Evolutionary conservation across 805 yeast species (phyloP), one percentile per base, ranked within the genome.

Genomic region (Pichia scutulata): DNA sequence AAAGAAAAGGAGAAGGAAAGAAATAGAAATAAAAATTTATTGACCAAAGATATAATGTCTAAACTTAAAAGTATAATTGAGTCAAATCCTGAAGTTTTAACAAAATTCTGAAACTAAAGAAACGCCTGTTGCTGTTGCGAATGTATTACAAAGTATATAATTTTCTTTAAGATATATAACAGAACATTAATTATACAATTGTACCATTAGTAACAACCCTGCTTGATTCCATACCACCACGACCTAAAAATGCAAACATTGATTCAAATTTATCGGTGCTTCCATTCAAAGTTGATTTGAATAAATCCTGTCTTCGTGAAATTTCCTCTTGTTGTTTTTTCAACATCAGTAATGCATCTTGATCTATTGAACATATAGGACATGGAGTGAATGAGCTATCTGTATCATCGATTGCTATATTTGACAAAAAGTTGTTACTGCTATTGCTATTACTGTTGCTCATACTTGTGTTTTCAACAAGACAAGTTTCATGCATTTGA

Each of bases 401-500:
- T 7, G 16, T 40, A 39, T 19, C 43, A 16, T 43, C 41, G 8
- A 33, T 33, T 33, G 37, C 18, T 14, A 33, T 33, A 33, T 33
- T 33, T 16, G 37, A 33, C 7, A 33, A 16, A 16, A 33, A 9
- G 4, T 16, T 16, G n/a, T 33, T 33, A 22, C 6, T 25, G 7
- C 16, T 12, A n/a, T 26, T 19, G 6, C 21, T 16, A 25, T 18
- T 30, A 18, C 24, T 14, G 22, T 30, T 25, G 42, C 7, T 10
- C 66, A 52, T 65, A 48, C 22, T 47, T 8, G 39, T 22, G 24
- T 36, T 50, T 10, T 54, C 49, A 10, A 51, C 44, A 6, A 64
- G 66, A 62, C 99, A 93, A 42, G 84, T 72, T 57, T 84, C 86
- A 61, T 93, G 98, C 61, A 80, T 89, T 3, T 93, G 80, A 60